These are phyloP conservation scores for Gynochthodes officinalis DNA, from an alignment of 257 asterid species.

Conservation along the genomic window DNA sequence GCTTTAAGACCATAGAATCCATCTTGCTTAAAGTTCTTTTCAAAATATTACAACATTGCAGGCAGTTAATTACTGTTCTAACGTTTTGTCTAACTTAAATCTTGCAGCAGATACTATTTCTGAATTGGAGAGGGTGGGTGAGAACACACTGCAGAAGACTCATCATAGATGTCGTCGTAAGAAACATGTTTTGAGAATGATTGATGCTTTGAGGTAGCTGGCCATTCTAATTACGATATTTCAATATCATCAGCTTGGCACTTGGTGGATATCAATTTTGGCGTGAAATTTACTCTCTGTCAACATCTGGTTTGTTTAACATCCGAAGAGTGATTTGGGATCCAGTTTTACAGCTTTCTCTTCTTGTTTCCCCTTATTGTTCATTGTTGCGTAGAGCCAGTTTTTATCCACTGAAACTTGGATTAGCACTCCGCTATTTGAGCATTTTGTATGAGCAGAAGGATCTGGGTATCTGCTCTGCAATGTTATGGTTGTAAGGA, in stretches of 20 bases:
- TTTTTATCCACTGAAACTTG: neutral
- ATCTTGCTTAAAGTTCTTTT: neutral
- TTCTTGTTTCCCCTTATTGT: neutral
- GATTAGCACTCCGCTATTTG: neutral
- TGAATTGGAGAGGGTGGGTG: conserved; percentile 59
- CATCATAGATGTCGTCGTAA: conserved; percentile 89
- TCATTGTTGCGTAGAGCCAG: neutral
- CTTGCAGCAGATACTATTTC: conserved; percentile 43
- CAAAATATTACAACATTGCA: too few species aligned
- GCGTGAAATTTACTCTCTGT: neutral
- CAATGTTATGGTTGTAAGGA: neutral
- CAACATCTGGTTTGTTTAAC: neutral
- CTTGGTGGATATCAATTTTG: neutral
- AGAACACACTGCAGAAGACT: conserved; percentile 77
- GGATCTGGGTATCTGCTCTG: neutral
- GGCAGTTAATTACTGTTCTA: neutral
- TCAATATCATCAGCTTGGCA: neutral
- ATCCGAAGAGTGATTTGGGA: neutral
- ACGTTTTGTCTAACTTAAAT: neutral
- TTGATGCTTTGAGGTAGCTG: conserved; percentile 10
- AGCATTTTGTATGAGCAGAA: neutral
- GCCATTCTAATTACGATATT: neutral
- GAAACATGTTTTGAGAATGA: conserved; percentile 66
- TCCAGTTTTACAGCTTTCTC: neutral
- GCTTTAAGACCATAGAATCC: neutral